Conservation (phyloP, 768 basidiomycete species). For the Suillus luteus region DNA sequence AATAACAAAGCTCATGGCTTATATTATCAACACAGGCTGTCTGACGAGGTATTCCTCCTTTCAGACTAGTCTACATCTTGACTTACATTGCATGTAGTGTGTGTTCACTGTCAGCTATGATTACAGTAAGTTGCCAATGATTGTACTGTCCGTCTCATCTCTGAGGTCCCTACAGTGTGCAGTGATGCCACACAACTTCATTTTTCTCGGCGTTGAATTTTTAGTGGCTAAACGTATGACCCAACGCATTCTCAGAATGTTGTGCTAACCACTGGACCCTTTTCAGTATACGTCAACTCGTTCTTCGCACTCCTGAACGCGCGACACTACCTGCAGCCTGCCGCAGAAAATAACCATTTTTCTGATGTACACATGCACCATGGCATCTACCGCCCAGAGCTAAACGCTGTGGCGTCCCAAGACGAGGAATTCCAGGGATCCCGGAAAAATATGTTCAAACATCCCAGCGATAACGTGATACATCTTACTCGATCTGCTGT, state of each 20-base stretch:
- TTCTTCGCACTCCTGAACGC: constrained; percentile 10
- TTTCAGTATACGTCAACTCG: constrained; percentile 12
- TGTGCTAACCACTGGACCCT: neutral
- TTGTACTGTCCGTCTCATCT: neutral
- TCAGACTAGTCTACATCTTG: neutral
- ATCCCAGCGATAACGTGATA: neutral
- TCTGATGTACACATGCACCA: neutral
- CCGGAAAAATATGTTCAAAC: neutral
- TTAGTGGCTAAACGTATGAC: constrained; percentile 1
- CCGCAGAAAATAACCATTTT: neutral
- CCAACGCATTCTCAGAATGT: neutral
- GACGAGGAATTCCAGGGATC: neutral
- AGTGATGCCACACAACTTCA: neutral
- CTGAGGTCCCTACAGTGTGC: neutral
- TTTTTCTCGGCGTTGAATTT: neutral
- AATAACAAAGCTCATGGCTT: neutral
- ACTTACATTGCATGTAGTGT: neutral
- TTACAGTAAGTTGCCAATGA: neutral
- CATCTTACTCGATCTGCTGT: neutral
- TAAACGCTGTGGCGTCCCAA: neutral
- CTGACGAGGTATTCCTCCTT: neutral
- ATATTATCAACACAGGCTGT: neutral
- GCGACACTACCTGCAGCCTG: neutral
- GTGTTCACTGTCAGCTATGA: neutral
- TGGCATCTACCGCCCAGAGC: neutral